Evolutionary conservation across 805 yeast genomes (phyloP), one percentile per base, ranked within the genome.

Genomic region (Kazachstania kunashirensis): DNA sequence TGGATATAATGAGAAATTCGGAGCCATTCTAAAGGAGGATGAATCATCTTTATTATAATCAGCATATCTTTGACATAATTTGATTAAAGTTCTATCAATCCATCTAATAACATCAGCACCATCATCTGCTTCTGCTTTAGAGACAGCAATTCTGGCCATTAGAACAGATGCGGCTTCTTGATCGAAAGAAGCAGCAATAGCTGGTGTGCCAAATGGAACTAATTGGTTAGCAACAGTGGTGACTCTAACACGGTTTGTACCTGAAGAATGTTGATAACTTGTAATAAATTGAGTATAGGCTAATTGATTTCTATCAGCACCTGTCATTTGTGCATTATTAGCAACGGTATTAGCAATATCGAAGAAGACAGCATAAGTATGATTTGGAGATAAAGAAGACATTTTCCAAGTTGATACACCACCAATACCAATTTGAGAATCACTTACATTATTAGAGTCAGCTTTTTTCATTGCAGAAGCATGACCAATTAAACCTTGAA

Each of bases 131-230:
- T 73, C 74, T 7, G 78, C 73, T 59, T 86, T 86, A 69, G 73
- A 80, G 31, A 89, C 86, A 9, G 96, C 92, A 37, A 89, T 73
- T 56, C 97, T 72, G 2, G 96, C 81, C 79, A 89, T 80, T 41
- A 88, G 66, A 1, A 88, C 96, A 12, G 96, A 94, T 3, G 98
- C 96, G 10, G 96, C 95, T 62, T 92, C 97, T 68, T 92, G 97
- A 63, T 92, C 99, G 59, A 92, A 92, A n/a, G 92, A 69, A 20
- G 66, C 66, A 4, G 72, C 67, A 39, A 73, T 65, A 23, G 63
- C 63, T 19, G 80, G 73, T 39, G 69, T 71, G 27, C 79, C 79
- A 30, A 73, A 68, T 38, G 75, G 70, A 14, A 69, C 60, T 45
- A 74, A 53, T 43, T 64, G 63, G 33, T 76, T 67, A 12, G 69